Percentiles rank a stretch among this genome's conserved stretches.
These are phyloP conservation scores for Auricularia cornea DNA, from an alignment of 768 basidiomycete genomes.

Conservation along the genomic window DNA sequence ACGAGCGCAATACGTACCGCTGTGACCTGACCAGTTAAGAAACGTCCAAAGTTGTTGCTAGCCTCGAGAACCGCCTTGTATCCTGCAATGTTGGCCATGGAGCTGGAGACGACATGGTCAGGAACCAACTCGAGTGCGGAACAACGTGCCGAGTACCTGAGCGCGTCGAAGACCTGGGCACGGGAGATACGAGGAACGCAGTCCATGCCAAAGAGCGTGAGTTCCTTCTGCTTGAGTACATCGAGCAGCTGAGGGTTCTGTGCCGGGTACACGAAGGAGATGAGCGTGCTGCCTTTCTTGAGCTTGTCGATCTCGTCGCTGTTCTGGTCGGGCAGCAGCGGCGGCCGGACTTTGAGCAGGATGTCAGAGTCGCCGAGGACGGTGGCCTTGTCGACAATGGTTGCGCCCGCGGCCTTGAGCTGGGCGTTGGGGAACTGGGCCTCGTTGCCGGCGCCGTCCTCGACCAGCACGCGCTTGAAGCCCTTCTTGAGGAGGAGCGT, in stretches of 20 bases:
- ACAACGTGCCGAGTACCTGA: conserved; percentile 43
- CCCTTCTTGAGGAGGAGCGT: conserved; percentile 75
- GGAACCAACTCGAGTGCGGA: not conserved
- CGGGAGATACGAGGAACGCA: conserved; percentile 87
- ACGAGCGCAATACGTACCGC: conserved; percentile 38
- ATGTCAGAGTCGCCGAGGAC: conserved; percentile 66
- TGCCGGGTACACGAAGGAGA: conserved; percentile 76
- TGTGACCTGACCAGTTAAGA: conserved; percentile 85
- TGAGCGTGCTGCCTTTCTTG: conserved; percentile 68
- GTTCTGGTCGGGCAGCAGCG: conserved; percentile 29
- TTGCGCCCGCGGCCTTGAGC: conserved; percentile 71
- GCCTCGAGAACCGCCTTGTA: conserved; percentile 90
- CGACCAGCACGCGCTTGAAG: conserved; percentile 63
- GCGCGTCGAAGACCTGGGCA: conserved; percentile 82
- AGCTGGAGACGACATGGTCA: conserved; percentile 33
- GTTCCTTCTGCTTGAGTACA: conserved; percentile 51
- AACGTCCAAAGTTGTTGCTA: conserved; percentile 81
- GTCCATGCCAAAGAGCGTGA: conserved; percentile 84
- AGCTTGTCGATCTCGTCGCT: conserved; percentile 53
- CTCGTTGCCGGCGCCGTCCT: conserved; percentile 57
- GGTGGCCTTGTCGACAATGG: conserved; percentile 62
- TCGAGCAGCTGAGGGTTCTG: conserved; percentile 75
- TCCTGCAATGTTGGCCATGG: conserved; percentile 92
- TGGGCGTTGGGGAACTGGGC: conserved; percentile 79
- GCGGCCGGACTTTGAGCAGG: conserved; percentile 79